Conservation (phyloP, 345 rosid genomes). For the Syzygium grande region DNA sequence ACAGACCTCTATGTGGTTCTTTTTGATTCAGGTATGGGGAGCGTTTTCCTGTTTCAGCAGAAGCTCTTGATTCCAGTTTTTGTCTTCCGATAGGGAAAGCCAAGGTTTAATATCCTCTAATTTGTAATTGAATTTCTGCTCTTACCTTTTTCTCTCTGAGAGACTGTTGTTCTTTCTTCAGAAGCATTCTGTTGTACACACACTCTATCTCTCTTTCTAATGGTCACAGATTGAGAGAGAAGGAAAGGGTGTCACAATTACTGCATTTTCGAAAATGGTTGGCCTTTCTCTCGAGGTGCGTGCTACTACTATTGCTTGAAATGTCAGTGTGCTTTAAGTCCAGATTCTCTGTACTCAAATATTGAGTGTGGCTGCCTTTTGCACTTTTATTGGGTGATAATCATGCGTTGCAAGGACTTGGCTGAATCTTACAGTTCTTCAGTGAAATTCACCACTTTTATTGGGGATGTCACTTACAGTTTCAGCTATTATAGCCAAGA, state of each 20-base stretch:
- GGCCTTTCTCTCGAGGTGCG: slow-evolving; percentile 78
- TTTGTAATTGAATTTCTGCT: background rate
- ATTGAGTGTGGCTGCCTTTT: background rate
- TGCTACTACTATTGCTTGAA: background rate
- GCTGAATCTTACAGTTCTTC: background rate
- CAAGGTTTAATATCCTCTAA: slow-evolving; percentile 34
- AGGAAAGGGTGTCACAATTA: slow-evolving; percentile 86
- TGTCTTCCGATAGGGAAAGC: slow-evolving; percentile 96
- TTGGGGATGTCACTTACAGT: background rate
- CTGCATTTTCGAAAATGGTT: slow-evolving; percentile 84
- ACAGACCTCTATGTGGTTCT: background rate
- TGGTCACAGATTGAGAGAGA: slow-evolving; percentile 68
- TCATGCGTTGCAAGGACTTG: background rate
- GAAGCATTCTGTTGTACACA: background rate
- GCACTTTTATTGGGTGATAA: background rate
- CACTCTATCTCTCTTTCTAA: background rate
- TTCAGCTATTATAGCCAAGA: background rate
- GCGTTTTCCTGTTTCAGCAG: slow-evolving; percentile 81
- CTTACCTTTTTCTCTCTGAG: background rate
- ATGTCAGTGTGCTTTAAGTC: background rate
- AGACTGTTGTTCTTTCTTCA: background rate
- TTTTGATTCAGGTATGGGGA: slow-evolving; percentile 63
- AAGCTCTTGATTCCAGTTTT: slow-evolving; percentile 86
- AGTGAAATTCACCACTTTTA: background rate
- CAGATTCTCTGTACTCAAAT: background rate